These are phyloP conservation scores for Rhizopogon sp. DNA, from an alignment of 768 basidiomycete species.

Conservation along the genomic window DNA sequence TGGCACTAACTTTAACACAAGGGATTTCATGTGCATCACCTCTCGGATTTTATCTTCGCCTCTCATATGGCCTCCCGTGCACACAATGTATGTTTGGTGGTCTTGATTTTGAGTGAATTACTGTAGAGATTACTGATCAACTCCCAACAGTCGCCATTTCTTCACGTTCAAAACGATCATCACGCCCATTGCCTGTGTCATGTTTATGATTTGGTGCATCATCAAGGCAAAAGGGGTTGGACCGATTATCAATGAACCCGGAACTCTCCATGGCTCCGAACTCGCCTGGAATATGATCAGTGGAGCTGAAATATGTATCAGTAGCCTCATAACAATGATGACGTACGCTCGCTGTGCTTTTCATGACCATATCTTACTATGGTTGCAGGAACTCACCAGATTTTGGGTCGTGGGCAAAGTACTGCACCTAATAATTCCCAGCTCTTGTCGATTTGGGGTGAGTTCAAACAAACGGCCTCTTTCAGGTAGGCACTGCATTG, in stretches of 20 bases:
- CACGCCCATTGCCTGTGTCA: conserved; percentile 55
- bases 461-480: conserved; percentile 29
- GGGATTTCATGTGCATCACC: conserved; percentile 69
- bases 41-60: conserved; percentile 75
- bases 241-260: conserved; percentile 58
- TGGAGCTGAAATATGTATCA: conserved; percentile 63
- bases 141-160: conserved; percentile 47
- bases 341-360: conserved; percentile 34
- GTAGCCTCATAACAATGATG: conserved; percentile 67
- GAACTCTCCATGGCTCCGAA: conserved; percentile 51
- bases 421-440: conserved; percentile 53
- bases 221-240: conserved; percentile 70
- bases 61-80: conserved; percentile 73
- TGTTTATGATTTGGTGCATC: conserved; percentile 72
- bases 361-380: background rate
- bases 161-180: conserved; percentile 72
- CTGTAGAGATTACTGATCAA: background rate
- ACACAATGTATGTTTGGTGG: conserved; percentile 50
- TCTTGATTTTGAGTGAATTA: background rate
- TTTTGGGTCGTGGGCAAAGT: conserved; percentile 53
- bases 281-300: conserved; percentile 67
- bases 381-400: conserved; percentile 52
- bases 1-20: conserved; percentile 62
- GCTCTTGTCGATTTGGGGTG: conserved; percentile 56
- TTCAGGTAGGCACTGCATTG: conserved; percentile 37